Percentiles rank a stretch among this genome's conserved stretches.
phyloP scores from a whole-genome alignment of 2,329 filamentous ascomycete species.

The Colletotrichum tropicale region DNA sequence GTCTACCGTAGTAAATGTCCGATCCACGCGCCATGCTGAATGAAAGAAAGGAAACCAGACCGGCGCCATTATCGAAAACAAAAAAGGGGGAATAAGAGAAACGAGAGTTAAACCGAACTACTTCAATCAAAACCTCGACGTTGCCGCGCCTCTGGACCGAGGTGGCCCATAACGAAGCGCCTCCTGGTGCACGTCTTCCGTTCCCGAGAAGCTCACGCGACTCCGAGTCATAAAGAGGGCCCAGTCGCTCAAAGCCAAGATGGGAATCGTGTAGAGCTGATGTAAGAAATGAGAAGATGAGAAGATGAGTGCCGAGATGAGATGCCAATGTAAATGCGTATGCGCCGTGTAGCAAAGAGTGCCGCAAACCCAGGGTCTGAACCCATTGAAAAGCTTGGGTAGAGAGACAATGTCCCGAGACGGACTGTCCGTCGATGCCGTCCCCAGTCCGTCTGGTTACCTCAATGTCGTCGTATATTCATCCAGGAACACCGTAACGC shows the following conservation, averaged over 20 bases:
- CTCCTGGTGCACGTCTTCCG: neutral
- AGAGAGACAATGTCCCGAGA: neutral
- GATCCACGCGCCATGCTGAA: constrained; percentile 21
- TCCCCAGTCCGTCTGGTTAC: neutral
- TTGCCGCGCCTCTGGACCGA: neutral
- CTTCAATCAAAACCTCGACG: neutral
- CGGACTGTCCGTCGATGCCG: neutral
- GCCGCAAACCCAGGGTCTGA: neutral
- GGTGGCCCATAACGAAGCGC: neutral
- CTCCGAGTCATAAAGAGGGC: neutral
- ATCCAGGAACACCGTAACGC: constrained; percentile 4
- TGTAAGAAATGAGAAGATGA: neutral
- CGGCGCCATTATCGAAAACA: neutral
- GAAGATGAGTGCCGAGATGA: neutral
- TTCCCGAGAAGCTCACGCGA: neutral
- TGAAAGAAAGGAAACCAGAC: constrained; percentile 15
- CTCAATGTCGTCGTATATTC: neutral
- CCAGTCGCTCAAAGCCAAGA: neutral
- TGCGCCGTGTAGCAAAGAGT: neutral
- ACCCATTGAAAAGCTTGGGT: neutral
- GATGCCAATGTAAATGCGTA: constrained; percentile 17
- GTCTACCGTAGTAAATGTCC: constrained; percentile 18
- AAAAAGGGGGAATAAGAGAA: neutral
- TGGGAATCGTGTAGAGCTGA: neutral
- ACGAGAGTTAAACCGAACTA: neutral